Evolutionary conservation across 2,329 filamentous ascomycete genomes (phyloP), one percentile per base, ranked within the genome.

Genomic region (Fusarium humuli): DNA sequence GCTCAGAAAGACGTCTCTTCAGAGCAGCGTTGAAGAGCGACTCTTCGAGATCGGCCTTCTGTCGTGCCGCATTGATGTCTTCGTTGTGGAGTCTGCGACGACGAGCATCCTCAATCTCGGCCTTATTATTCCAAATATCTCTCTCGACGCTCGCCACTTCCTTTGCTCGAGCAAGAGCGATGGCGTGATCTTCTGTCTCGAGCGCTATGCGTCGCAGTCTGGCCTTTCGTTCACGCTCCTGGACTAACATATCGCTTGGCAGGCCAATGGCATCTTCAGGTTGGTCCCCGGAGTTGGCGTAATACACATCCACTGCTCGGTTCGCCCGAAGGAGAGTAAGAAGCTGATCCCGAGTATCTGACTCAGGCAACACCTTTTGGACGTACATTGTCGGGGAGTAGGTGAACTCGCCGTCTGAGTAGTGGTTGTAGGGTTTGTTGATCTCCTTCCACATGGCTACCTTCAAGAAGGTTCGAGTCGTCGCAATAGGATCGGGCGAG

Each of bases 351-450:
- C 79, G 81, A 14, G 72, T 60, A 23, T 83, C 81, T 3, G 80
- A 79, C 7, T 79, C 74, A 1, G 79, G 75, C 8, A 88, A 70
- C 2, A 87, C 75, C 45, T 83, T 85, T 37, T 77, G 72, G 22
- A 90, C 82, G 74, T 91, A 92, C 80, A 88, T 90, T 6, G 89
- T 88, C 0, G 90, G 86, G 0, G 90, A 92, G 77, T 90, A 92
- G 2, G 85, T 87, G 70, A 84, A 83, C 7, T 80, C 82, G 25
- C 84, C 84, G 44, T 85, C 81, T 2, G 78, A 85, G 77, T 84
- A 88, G 64, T 84, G 80, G 69, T 90, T 88, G 72, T 84, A 87
- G 0, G 86, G 80, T 65, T 87, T 85, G 78, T 91, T 91, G 72
- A 91, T 79, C 32, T 86, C 80, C 73, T 89, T 88, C 88, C 89